Percentiles rank a stretch among this genome's conserved stretches.
Conservation (phyloP, 106 monocot genomes). For the Ottelia alismoides region DNA sequence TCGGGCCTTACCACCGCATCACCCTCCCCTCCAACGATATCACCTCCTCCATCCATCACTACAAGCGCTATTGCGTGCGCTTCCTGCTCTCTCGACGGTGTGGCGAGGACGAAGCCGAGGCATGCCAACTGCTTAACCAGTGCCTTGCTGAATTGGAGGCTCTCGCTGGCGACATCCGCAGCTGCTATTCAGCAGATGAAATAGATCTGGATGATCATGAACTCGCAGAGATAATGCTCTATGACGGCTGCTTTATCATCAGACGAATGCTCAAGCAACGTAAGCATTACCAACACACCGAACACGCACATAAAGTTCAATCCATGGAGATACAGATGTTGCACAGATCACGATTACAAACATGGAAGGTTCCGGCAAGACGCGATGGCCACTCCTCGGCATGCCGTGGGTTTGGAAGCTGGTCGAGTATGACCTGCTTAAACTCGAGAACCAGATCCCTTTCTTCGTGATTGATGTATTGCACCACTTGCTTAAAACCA, state of each 20-base stretch:
- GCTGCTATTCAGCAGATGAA: conserved; percentile 20
- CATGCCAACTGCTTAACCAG: not conserved
- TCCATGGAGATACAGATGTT: not conserved
- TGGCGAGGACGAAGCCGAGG: not conserved
- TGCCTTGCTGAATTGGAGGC: conserved; percentile 1
- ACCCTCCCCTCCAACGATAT: not conserved
- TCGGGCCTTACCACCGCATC: conserved; percentile 12
- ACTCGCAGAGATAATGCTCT: conserved; percentile 21
- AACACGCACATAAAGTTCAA: too few relatives aligned
- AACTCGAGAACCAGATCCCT: conserved; percentile 36
- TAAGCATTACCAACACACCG: too few relatives aligned
- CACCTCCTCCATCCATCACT: not conserved
- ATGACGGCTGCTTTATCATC: conserved; percentile 24
- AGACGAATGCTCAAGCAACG: not conserved
- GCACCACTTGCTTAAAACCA: not conserved
- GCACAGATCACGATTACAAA: too few relatives aligned
- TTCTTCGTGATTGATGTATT: conserved; percentile 9
- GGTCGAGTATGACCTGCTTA: conserved; percentile 15
- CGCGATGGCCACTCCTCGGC: too few relatives aligned
- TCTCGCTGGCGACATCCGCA: not conserved
- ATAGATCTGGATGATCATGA: conserved; percentile 2
- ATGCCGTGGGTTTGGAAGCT: not conserved
- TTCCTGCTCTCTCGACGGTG: not conserved
- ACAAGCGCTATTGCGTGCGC: not conserved
- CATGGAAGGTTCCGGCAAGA: too few relatives aligned